Percentiles rank a stretch among this genome's conserved stretches.
Conservation (phyloP, 768 basidiomycete species). For the Mycena filopes region DNA sequence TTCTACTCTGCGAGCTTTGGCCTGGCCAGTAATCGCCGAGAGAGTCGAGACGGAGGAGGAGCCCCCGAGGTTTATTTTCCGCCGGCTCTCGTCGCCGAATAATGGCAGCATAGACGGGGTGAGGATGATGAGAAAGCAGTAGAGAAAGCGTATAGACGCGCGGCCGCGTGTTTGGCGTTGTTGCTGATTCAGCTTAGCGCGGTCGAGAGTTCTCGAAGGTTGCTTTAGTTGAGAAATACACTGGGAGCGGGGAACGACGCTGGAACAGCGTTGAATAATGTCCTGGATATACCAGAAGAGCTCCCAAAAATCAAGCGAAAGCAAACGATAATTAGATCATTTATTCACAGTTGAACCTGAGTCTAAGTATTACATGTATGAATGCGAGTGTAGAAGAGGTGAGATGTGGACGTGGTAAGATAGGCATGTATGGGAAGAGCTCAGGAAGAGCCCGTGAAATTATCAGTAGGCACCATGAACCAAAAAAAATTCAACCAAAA, state of each 20-base stretch:
- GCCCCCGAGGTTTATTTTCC: conserved; percentile 84
- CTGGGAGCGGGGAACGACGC: too few species aligned
- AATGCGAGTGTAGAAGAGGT: neutral
- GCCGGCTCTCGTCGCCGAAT: conserved; percentile 63
- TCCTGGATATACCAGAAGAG: too few species aligned
- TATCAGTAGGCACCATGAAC: neutral
- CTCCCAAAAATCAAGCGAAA: too few species aligned
- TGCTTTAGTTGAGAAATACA: neutral
- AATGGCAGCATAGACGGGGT: conserved; percentile 49
- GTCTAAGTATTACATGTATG: neutral
- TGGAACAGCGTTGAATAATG: neutral
- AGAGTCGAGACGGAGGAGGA: conserved; percentile 61
- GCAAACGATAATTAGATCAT: neutral
- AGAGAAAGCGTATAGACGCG: conserved; percentile 13
- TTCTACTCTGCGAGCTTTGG: conserved; percentile 68
- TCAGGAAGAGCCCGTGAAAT: neutral
- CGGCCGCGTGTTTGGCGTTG: neutral
- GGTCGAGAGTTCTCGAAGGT: conserved; percentile 10
- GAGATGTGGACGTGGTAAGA: neutral
- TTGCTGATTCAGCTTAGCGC: conserved; percentile 4
- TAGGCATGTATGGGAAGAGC: neutral
- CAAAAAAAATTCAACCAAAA: neutral
- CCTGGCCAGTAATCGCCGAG: conserved; percentile 68
- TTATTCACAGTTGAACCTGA: too few species aligned
- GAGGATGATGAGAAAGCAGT: neutral